Conservation (phyloP, 176 grass and related monocot genomes). For the Musa schizocarpa region DNA sequence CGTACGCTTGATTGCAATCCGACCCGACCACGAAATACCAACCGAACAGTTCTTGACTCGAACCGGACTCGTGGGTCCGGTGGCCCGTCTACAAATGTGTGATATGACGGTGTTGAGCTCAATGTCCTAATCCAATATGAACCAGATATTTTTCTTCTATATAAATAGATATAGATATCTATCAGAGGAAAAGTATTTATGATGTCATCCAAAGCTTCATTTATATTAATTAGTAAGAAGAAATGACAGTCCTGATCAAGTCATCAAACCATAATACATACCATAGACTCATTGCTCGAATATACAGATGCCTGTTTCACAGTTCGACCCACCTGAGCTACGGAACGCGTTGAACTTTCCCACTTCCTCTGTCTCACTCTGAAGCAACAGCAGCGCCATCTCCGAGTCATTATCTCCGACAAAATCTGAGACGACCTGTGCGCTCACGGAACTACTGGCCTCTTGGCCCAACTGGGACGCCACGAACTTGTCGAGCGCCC, state of each 20-base stretch:
- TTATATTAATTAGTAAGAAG: not conserved
- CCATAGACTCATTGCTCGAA: constrained; percentile 20
- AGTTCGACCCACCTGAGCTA: constrained; percentile 19
- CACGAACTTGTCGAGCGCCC: constrained; percentile 44
- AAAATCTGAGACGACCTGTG: constrained; percentile 15
- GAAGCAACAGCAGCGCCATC: constrained; percentile 29
- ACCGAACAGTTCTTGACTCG: too few relatives aligned
- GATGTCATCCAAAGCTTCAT: not conserved
- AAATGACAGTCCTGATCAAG: not conserved
- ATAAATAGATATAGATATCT: too few relatives aligned
- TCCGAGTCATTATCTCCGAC: constrained; percentile 21
- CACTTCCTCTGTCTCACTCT: constrained; percentile 14
- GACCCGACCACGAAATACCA: too few relatives aligned
- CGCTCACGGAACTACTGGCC: constrained; percentile 7
- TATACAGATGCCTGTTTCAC: constrained; percentile 19
- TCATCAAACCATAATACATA: constrained; percentile 11
- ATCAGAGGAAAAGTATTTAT: too few relatives aligned
- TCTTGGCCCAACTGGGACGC: constrained; percentile 40
- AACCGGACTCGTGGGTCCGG: too few relatives aligned
- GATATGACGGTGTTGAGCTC: too few relatives aligned
- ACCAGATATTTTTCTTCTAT: too few relatives aligned
- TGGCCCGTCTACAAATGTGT: too few relatives aligned
- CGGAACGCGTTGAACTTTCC: constrained; percentile 24
- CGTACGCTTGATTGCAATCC: too few relatives aligned
- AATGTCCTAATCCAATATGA: too few relatives aligned